Base-by-base conservation (phyloP, 306 rosid species). In the Myrica gale region DNA sequence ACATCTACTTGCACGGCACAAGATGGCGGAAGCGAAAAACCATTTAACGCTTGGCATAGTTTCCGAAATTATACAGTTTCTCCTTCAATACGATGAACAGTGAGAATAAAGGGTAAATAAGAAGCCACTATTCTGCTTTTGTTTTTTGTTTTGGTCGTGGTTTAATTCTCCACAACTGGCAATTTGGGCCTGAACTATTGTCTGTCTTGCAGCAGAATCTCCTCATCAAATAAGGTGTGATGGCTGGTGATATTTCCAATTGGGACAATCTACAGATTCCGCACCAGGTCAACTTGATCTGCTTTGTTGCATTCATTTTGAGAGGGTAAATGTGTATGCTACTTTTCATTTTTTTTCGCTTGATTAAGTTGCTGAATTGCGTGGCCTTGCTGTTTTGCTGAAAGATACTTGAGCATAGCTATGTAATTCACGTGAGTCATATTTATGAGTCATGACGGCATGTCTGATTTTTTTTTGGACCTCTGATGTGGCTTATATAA, bases 91-190 rank as follows among this genome's bases (percentile, higher is more conserved):
- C 37, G 3, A 13, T 26, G 68, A 61, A 55, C 69, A 72, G 37
- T 73, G 37, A 74, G 67, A 19, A 26, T 80, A 52, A 69, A 47
- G 58, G 74, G 44, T 42, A 6, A 4, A 32, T 43, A 4, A 62
- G 4, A 43, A 57, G 4, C 54, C 37, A 46, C 43, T 16, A 32
- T 32, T 32, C 37, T 32, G 37, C 37, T 32, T 32, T 32, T 32
- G 37, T 32, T 32, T 32, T 32, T 2, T 32, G 37, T 5, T 52
- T 23, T 71, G 12, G 32, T 41, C 44, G 15, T 50, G 62, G 39
- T n/a, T 19, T 58, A 21, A 58, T 58, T 21, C 15, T 58, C 57
- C 7, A 13, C 20, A 52, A 19, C 37, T 32, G 37, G 37, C 37
- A 52, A 52, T 52, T 19, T 52, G 6, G 17, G 19, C 57, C 57